phyloP scores from a whole-genome alignment of 495 filamentous ascomycete species.

The Xylaria grammica region DNA sequence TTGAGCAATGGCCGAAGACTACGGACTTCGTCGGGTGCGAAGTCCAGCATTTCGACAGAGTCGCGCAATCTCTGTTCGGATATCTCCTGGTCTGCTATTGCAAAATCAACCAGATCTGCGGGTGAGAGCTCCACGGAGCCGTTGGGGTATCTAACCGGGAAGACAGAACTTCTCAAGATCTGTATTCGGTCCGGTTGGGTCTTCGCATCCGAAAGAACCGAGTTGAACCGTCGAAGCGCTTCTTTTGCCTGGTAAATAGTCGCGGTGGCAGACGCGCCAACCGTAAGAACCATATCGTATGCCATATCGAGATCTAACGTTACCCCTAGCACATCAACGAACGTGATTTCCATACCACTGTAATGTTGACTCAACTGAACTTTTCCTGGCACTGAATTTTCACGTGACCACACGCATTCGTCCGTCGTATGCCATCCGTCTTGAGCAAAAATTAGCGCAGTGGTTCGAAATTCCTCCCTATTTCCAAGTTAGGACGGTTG shows the following conservation, averaged over 20 bases:
- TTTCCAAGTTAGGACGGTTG: neutral
- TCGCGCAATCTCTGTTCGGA: neutral
- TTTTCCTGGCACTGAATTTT: neutral
- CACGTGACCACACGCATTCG: neutral
- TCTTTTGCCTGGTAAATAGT: neutral
- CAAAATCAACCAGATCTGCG: neutral
- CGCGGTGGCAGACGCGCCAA: neutral
- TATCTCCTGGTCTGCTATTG: neutral
- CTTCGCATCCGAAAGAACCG: neutral
- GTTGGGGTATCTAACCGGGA: conserved; percentile 1
- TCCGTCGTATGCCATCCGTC: neutral
- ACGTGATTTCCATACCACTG: neutral
- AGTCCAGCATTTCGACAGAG: neutral
- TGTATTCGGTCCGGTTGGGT: neutral
- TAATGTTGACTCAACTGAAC: neutral
- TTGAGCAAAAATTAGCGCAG: neutral
- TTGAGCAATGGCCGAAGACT: neutral
- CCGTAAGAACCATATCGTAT: neutral
- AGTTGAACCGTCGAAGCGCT: neutral
- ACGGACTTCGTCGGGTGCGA: neutral
- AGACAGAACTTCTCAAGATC: neutral
- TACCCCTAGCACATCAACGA: neutral
- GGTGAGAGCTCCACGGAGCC: neutral
- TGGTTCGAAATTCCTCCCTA: neutral
- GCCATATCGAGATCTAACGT: neutral